Base-by-base conservation (phyloP, 257 asterid species). In the Leptodermis oblonga region DNA sequence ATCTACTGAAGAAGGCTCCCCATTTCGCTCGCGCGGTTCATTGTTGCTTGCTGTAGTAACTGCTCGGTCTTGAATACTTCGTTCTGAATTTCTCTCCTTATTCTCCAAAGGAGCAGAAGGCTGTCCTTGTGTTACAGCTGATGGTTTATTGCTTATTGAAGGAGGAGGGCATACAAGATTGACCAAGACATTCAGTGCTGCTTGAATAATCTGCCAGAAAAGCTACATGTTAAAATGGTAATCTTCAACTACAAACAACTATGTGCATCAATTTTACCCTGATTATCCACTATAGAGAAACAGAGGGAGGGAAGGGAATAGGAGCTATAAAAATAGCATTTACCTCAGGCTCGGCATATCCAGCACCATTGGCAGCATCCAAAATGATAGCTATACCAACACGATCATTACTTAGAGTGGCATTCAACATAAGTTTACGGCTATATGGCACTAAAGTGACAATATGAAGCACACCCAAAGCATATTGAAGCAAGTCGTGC, bases 141-240 rank as follows among this genome's bases (percentile, higher is more conserved):
- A 78, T 59, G 99, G 88, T 81, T 89, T 94, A 74, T 89, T 87
- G 88, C 98, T 91, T 75, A 94, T 91, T 73, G 99, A 91, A 72
- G 99, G 99, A 63, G 99, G 97, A 70, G 99, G 97, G 77, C 99
- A 94, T 23, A 94, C 99, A 56, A 94, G 95, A 79, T 90, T 91
- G 77, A 94, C 90, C 77, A 91, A 80, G 73, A 91, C 86, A 76
- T 85, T 85, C 78, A 94, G 73, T 30, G 99, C 97, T 7, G 97
- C 95, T 82, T 87, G 96, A 71, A 94, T 93, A 75, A 94, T 91
- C 99, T 94, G 88, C 70, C 67, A 82, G 74, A 69, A 75, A 20
- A 31, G 10, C 63, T 8, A n/a, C 30, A 4, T 42, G 58, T 34
- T 51, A 34, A 6, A 28, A 15, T 9, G 43, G 34, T 1, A 64